Evolutionary conservation across 257 asterid species (phyloP).

Genomic region (Prunella vulgaris): DNA sequence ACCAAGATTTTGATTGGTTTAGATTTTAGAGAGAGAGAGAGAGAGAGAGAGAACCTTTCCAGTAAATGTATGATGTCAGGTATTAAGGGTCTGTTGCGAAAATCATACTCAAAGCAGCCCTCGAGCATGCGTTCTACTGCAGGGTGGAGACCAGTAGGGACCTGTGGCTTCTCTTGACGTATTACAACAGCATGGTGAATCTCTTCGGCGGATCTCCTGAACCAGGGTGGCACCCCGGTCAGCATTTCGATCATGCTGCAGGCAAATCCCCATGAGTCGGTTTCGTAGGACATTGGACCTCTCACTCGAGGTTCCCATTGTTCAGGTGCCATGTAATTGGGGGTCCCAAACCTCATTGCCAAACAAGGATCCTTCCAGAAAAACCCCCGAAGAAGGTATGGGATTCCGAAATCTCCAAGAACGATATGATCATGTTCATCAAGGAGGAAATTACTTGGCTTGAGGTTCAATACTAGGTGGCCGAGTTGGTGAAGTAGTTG

Average conservation of each 20-base stretch:
- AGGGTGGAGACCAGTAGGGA: slow-evolving; percentile 59
- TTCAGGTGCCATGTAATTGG: slow-evolving; percentile 71
- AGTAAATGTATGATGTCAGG: slow-evolving; percentile 50
- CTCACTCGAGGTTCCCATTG: slow-evolving; percentile 68
- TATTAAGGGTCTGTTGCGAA: slow-evolving; percentile 61
- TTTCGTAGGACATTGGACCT: slow-evolving; percentile 61
- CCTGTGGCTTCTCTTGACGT: slow-evolving; percentile 51
- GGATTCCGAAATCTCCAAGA: slow-evolving; percentile 66
- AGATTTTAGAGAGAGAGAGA: not conserved
- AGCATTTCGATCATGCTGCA: slow-evolving; percentile 63
- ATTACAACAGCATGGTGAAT: slow-evolving; percentile 40
- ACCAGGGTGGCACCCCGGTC: slow-evolving; percentile 55
- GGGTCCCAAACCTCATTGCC: slow-evolving; percentile 48
- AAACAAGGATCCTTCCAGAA: slow-evolving; percentile 32
- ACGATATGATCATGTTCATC: slow-evolving; percentile 37
- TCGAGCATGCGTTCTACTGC: slow-evolving; percentile 42
- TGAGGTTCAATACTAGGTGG: slow-evolving; percentile 50
- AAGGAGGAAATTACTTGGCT: slow-evolving; percentile 63
- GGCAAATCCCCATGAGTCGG: slow-evolving; percentile 74
- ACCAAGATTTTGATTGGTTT: too few species aligned
- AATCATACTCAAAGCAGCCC: slow-evolving; percentile 61
- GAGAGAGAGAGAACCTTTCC: slow-evolving; percentile 38
- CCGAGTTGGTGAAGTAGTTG: slow-evolving; percentile 52
- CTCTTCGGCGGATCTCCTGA: slow-evolving; percentile 47
- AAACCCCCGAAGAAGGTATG: slow-evolving; percentile 50